These are phyloP conservation scores for Fagus sylvatica DNA, from an alignment of 306 rosid species.

Conservation along the genomic window DNA sequence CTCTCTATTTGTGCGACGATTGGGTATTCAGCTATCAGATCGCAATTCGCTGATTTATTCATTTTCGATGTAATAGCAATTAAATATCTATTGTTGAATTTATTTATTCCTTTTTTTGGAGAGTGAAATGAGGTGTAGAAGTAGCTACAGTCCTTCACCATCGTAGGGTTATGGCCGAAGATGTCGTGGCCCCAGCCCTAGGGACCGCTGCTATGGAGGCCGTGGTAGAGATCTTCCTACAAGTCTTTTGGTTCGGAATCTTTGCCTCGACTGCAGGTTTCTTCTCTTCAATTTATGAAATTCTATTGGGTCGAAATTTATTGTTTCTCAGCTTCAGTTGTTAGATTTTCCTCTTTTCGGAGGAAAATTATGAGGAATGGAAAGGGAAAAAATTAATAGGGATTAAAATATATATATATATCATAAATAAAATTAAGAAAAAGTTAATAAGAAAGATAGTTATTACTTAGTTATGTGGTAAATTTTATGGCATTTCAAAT, in stretches of 20 bases:
- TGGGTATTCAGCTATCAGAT: neutral
- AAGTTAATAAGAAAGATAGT: too few relatives aligned
- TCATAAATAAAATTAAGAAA: neutral
- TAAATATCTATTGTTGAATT: too few relatives aligned
- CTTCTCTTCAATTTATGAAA: neutral
- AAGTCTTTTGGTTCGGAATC: slow-evolving; percentile 85
- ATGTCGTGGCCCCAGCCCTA: slow-evolving; percentile 66
- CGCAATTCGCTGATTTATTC: neutral
- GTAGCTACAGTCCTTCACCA: slow-evolving; percentile 83
- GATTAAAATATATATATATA: neutral
- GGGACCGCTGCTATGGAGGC: slow-evolving; percentile 47
- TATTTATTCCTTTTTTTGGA: slow-evolving; percentile 3
- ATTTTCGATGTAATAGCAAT: too few relatives aligned
- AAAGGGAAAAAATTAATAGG: neutral
- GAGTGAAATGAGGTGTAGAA: slow-evolving; percentile 70
- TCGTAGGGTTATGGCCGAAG: slow-evolving; percentile 62
- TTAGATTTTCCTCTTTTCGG: neutral
- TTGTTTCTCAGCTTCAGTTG: neutral
- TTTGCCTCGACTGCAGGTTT: slow-evolving; percentile 73
- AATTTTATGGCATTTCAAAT: too few relatives aligned
- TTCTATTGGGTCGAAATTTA: neutral
- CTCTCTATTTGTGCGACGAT: neutral
- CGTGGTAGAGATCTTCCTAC: slow-evolving; percentile 65
- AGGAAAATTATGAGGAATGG: neutral
- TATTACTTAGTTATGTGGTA: too few relatives aligned